phyloP scores from a whole-genome alignment of 2,329 filamentous ascomycete species.

The Exophiala sp. region DNA sequence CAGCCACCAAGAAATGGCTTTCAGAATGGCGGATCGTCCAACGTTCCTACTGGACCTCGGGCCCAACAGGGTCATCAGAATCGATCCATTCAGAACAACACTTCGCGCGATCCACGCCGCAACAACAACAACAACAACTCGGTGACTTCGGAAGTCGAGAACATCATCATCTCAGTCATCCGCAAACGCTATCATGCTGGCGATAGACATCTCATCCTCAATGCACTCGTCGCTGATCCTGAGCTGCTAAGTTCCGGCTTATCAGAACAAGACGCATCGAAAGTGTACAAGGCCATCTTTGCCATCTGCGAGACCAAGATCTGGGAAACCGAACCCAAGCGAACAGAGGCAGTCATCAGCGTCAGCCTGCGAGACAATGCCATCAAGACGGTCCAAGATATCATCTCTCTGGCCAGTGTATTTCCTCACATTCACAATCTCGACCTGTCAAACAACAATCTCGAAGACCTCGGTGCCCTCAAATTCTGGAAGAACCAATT shows the following conservation, averaged over 20 bases:
- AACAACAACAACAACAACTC: constrained; percentile 8
- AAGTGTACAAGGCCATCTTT: constrained; percentile 91
- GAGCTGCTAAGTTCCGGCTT: constrained; percentile 68
- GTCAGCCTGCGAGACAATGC: constrained; percentile 77
- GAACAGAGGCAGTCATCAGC: constrained; percentile 71
- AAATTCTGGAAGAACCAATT: constrained; percentile 75
- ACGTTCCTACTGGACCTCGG: constrained; percentile 17
- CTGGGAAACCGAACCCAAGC: constrained; percentile 66
- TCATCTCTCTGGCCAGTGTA: constrained; percentile 68
- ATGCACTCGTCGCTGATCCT: constrained; percentile 66
- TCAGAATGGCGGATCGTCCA: constrained; percentile 8
- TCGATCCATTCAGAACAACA: no score
- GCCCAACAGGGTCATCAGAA: not conserved
- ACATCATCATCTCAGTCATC: constrained; percentile 49
- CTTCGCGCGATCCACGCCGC: not conserved
- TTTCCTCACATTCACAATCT: constrained; percentile 84
- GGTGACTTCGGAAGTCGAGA: constrained; percentile 34
- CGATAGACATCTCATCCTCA: constrained; percentile 74
- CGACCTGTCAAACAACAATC: constrained; percentile 77
- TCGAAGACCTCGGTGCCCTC: constrained; percentile 62
- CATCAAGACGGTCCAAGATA: constrained; percentile 63
- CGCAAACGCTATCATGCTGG: constrained; percentile 64
- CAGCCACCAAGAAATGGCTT: constrained; percentile 11
- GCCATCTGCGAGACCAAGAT: constrained; percentile 65
- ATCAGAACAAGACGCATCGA: constrained; percentile 66